Evolutionary conservation across 257 asterid genomes (phyloP), one percentile per base, ranked within the genome.

Genomic region (Penstemon barbatus): DNA sequence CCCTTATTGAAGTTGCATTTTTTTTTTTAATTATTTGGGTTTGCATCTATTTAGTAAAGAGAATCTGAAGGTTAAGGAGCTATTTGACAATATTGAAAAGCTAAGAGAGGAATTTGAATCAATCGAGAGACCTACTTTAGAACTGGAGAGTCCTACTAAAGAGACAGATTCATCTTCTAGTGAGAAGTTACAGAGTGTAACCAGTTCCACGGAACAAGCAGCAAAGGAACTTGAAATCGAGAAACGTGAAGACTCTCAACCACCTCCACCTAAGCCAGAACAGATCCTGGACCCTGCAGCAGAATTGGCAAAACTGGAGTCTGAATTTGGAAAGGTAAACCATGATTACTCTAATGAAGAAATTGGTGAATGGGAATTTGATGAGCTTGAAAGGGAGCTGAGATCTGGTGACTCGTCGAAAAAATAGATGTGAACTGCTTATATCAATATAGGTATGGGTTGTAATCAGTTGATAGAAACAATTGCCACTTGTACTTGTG

Each of bases 321-420:
- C 96, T 57, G 97, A 93, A 80, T 88, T 93, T 48, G 97, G 97
- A 38, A 87, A 89, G 40, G 83, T 86, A 42, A 77, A 84, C 65
- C 76, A 75, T 65, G 84, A 85, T 50, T 85, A 90, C 86, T 75
- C 96, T 9, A 71, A 82, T 0, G 96, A 88, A 78, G 99, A 93
- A 73, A 83, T 93, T 55, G 87, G 95, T 45, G 95, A 81, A 60
- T 93, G 99, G 97, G 97, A 90, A 77, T 93, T 93, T 25, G 99
- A 90, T 49, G 99, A 93, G 81, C 95, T 93, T 19, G 99, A 93
- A 78, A 85, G 63, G 77, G 99, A 85, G 83, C 73, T 93, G 70
- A 79, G 64, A 71, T 79, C 87, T 56, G 83, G 82, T 15, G 87
- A 81, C 48, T 43, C 91, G 36, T 71, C 82, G 9, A 69, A 68